Evolutionary conservation across 163 green algal genomes (phyloP).

Genomic region (Trebouxia gelatinosa): DNA sequence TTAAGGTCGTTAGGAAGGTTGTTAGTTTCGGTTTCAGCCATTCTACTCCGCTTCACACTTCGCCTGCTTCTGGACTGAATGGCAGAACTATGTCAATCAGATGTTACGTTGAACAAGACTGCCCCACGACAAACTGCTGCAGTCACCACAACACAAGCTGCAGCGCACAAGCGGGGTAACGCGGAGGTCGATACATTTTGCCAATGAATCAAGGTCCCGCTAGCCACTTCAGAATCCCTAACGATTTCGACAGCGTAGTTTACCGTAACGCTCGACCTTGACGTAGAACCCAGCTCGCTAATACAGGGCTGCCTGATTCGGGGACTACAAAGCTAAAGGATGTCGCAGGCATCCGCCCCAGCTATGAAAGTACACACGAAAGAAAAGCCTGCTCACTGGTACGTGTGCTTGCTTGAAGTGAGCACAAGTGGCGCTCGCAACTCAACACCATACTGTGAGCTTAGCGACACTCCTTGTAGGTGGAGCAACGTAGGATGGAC

Average conservation of each 20-base stretch:
- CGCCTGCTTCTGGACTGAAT: background rate
- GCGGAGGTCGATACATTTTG: no score
- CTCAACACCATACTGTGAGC: no score
- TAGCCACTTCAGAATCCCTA: no score
- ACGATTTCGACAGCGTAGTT: no score
- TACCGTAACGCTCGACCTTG: no score
- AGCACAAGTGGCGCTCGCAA: no score
- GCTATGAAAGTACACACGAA: background rate
- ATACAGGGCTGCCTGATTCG: no score
- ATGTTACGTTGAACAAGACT: no score
- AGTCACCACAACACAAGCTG: background rate
- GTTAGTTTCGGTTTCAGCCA: conserved; percentile 16
- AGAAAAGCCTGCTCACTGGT: conserved; percentile 1
- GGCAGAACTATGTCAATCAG: background rate
- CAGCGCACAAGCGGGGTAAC: background rate
- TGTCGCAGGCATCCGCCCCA: background rate
- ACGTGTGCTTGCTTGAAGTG: background rate
- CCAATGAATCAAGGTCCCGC: no score
- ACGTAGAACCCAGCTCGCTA: no score
- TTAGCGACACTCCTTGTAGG: background rate
- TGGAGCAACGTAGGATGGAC: background rate
- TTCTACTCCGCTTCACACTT: conserved; percentile 2
- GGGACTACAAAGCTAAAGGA: background rate
- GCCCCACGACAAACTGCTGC: background rate
- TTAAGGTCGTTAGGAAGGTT: conserved; percentile 8